Evolutionary conservation across 176 grass and related monocot species (phyloP).

Genomic region (Chloris gayana): DNA sequence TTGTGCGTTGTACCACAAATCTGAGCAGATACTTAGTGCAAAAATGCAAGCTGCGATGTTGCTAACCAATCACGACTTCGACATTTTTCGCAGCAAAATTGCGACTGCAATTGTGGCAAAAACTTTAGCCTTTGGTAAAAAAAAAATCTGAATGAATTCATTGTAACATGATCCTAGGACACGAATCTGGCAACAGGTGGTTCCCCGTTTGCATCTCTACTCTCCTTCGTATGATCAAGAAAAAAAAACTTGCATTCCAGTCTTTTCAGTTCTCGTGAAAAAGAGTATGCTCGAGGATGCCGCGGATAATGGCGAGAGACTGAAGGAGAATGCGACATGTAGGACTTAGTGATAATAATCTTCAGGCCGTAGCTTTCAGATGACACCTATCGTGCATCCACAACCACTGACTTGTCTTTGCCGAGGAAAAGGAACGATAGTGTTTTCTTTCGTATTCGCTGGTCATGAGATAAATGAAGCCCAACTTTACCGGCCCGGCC

Average conservation of each 20-base stretch:
- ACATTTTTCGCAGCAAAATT: background rate
- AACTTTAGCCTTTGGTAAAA: background rate
- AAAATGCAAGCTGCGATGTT: background rate
- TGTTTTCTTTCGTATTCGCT: background rate
- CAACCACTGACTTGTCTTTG: conserved; percentile 8
- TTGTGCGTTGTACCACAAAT: background rate
- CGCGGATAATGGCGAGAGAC: conserved; percentile 30
- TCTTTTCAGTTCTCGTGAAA: background rate
- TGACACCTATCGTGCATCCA: background rate
- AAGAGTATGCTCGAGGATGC: background rate
- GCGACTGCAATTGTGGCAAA: background rate
- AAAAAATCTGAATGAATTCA: background rate
- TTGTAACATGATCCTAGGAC: background rate
- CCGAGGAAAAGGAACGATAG: background rate
- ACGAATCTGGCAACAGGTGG: background rate
- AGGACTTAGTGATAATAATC: conserved; percentile 9
- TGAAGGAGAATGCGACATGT: conserved; percentile 32
- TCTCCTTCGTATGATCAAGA: background rate
- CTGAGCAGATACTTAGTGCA: background rate
- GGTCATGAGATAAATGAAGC: background rate
- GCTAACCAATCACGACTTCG: no score
- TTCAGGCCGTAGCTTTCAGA: conserved; percentile 30
- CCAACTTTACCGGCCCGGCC: background rate
- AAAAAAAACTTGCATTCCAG: background rate
- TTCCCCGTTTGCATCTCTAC: background rate